phyloP scores from a whole-genome alignment of 768 basidiomycete genomes.

The Exidia glandulosa region DNA sequence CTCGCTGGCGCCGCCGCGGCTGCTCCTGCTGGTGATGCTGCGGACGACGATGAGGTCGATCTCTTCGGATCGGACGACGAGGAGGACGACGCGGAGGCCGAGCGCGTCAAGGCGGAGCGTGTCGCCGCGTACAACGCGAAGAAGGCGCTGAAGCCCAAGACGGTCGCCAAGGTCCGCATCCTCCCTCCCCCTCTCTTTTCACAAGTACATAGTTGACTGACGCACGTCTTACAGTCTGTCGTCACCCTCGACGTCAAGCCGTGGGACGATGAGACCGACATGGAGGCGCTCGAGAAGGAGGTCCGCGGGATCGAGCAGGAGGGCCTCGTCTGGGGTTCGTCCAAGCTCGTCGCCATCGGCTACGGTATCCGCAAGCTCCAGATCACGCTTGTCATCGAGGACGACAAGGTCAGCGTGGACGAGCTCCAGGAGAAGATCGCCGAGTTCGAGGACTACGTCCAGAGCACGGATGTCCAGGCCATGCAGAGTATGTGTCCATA shows the following conservation, averaged over 20 bases:
- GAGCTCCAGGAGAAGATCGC: constrained; percentile 86
- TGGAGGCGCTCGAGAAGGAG: constrained; percentile 87
- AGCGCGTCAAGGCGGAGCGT: constrained; percentile 76
- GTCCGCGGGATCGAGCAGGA: constrained; percentile 82
- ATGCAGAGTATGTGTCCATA: constrained; percentile 59
- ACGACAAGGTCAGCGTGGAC: constrained; percentile 85
- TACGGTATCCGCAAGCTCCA: constrained; percentile 92
- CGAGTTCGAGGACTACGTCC: constrained; percentile 73
- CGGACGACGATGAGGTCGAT: too few relatives aligned
- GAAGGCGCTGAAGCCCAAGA: too few relatives aligned
- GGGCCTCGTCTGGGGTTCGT: too few relatives aligned
- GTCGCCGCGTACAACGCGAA: too few relatives aligned
- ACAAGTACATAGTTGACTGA: too few relatives aligned
- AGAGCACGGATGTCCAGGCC: too few relatives aligned
- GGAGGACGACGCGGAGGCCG: constrained; percentile 75
- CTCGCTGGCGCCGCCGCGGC: constrained; percentile 38
- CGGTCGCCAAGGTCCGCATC: constrained; percentile 65
- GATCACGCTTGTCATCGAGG: constrained; percentile 64
- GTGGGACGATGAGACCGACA: too few relatives aligned
- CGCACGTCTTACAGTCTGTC: constrained; percentile 54
- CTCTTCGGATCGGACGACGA: too few relatives aligned
- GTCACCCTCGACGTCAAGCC: too few relatives aligned
- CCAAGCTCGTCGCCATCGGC: constrained; percentile 85
- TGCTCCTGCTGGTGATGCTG: constrained; percentile 34
- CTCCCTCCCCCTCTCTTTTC: neutral